Base-by-base conservation (phyloP, 2,329 filamentous ascomycete species). In the Alternaria gansuensis region DNA sequence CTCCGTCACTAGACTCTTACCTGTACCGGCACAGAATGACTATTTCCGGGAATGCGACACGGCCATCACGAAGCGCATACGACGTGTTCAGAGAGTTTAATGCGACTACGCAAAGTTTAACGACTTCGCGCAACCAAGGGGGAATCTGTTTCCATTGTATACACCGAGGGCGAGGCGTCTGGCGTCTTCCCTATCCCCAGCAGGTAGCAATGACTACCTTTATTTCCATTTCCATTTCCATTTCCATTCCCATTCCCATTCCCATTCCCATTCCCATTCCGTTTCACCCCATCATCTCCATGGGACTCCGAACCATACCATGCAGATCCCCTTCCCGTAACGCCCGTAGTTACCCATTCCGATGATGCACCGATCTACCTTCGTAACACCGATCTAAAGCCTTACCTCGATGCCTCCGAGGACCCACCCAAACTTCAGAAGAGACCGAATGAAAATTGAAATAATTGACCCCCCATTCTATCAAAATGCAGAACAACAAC, bases 1-100 rank as follows among this genome's bases (percentile, higher is more conserved):
- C 61, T 79, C 34, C 61, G 68, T 46, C 68, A 75, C 50, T 71
- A 69, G 41, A 46, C 13, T 48, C 21, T 9, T 23, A 21, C 44
- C 31, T 14, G 11, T 34, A 26, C 31, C 14, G 13, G 37, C 23
- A 34, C 24, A n/a, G 44, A 2, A 31, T 8, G 7, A 52, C 9
- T 5, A 29, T 7, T n/a, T 24, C 24, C 13, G 9, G 8, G 24
- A 34, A 21, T 28, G 36, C 23, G 36, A 40, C 17, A 31, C 9
- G 8, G 2, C 26, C n/a, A 9, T 43, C 17, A 40, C 37, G 49
- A 50, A 50, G 33, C 33, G 33, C 11, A 50, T 9, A 28, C 23
- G 14, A 37, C 23, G 23, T 3, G 33, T 21, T 14, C 23, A 39
- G 24, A 50, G 33, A 36, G 14, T 33, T 17, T 37, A 34, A 14